Evolutionary conservation across 257 asterid species (phyloP).

Genomic region (Forsythia viridissima): DNA sequence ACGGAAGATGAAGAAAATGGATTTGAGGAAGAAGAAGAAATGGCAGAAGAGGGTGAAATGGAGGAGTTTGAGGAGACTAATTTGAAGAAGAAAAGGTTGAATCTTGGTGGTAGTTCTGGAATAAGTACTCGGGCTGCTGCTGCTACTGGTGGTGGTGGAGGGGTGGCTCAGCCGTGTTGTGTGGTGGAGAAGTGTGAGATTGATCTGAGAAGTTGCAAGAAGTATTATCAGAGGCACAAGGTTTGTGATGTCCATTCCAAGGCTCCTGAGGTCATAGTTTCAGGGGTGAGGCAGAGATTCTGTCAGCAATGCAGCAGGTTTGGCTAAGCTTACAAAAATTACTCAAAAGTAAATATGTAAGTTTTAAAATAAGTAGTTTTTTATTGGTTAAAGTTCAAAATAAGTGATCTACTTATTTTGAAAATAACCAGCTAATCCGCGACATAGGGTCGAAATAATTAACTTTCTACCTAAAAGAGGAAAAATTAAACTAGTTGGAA

Average conservation of each 20-base stretch:
- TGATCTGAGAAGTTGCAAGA: conserved; percentile 43
- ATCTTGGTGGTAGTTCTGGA: conserved; percentile 29
- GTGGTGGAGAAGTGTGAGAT: conserved; percentile 51
- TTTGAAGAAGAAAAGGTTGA: conserved; percentile 40
- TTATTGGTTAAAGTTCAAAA: neutral
- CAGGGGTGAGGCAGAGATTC: conserved; percentile 54
- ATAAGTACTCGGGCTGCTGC: neutral
- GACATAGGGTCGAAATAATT: neutral
- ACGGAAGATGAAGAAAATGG: conserved; percentile 32
- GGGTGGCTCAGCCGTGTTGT: conserved; percentile 14
- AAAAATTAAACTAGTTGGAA: neutral
- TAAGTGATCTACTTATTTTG: neutral
- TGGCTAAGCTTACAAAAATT: neutral
- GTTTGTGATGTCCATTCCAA: conserved; percentile 67
- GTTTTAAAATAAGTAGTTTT: neutral
- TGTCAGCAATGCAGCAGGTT: conserved; percentile 82
- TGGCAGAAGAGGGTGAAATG: conserved; percentile 4
- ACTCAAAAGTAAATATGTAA: neutral
- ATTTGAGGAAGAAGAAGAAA: conserved; percentile 14
- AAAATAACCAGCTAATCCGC: neutral
- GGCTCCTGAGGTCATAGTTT: conserved; percentile 46
- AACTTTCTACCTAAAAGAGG: neutral
- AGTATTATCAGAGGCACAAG: conserved; percentile 56
- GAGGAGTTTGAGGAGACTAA: conserved; percentile 15
- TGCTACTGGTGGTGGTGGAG: conserved; percentile 18